phyloP scores from a whole-genome alignment of 768 basidiomycete genomes.

The Tylopilus sp. region DNA sequence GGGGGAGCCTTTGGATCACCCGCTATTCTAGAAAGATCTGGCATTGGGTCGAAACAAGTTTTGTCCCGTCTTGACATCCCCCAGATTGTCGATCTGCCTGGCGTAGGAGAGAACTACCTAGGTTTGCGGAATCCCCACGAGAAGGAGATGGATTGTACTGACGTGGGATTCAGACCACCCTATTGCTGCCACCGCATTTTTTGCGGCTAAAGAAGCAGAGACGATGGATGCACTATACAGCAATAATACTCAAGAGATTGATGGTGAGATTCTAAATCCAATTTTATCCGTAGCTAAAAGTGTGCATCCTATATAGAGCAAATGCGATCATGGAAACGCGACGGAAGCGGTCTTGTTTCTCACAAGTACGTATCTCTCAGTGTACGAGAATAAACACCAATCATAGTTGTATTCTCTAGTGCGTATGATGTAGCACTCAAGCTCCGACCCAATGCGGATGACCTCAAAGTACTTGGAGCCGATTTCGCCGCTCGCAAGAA shows the following conservation, averaged over 20 bases:
- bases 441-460: conserved; percentile 47
- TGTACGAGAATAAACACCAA: background rate
- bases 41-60: conserved; percentile 55
- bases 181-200: conserved; percentile 30
- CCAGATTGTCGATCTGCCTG: conserved; percentile 60
- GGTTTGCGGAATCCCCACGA: conserved; percentile 30
- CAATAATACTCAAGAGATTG: conserved; percentile 34
- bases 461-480: conserved; percentile 47
- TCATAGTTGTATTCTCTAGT: conserved; percentile 27
- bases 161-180: conserved; percentile 28
- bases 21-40: conserved; percentile 57
- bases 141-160: background rate
- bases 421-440: conserved; percentile 55
- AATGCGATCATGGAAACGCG: conserved; percentile 31
- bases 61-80: conserved; percentile 47
- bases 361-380: conserved; percentile 56
- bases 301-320: conserved; percentile 24
- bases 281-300: conserved; percentile 12
- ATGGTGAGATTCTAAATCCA: conserved; percentile 33
- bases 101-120: conserved; percentile 68
- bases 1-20: conserved; percentile 56
- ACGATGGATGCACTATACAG: conserved; percentile 49
- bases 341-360: conserved; percentile 48
- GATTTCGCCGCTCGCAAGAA: conserved; percentile 49
- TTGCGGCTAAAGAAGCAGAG: conserved; percentile 42